Conservation (phyloP, 345 rosid genomes). For the Noccaea bulbosa region DNA sequence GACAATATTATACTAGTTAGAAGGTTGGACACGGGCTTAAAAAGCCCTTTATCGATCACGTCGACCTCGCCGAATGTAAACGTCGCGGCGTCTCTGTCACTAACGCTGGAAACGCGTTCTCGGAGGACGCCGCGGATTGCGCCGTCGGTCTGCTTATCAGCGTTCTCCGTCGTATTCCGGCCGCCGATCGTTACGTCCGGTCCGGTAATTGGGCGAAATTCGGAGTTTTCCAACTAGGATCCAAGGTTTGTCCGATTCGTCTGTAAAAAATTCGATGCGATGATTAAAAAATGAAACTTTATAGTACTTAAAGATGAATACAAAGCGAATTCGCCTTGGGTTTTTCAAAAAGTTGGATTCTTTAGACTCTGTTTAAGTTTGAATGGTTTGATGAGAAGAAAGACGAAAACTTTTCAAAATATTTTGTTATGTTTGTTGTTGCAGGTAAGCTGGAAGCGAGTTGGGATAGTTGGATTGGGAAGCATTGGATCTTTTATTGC, state of each 20-base stretch:
- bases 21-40: no score
- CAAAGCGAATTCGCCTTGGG: neutral
- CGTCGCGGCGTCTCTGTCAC: slow-evolving; percentile 58
- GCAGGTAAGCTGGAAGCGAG: slow-evolving; percentile 40
- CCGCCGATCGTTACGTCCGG: slow-evolving; percentile 54
- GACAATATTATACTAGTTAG: no score
- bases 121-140: slow-evolving; percentile 62
- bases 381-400: slow-evolving; percentile 4
- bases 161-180: slow-evolving; percentile 58
- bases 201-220: slow-evolving; percentile 47
- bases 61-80: slow-evolving; percentile 61
- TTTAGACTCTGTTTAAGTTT: neutral
- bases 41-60: slow-evolving; percentile 55
- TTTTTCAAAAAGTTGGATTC: neutral
- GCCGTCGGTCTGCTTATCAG: slow-evolving; percentile 65
- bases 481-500: slow-evolving; percentile 33
- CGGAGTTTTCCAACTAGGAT: slow-evolving; percentile 52
- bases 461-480: slow-evolving; percentile 43
- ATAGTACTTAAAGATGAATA: neutral
- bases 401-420: neutral
- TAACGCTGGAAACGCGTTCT: slow-evolving; percentile 50
- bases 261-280: no score
- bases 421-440: slow-evolving; percentile 2
- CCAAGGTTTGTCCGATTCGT: slow-evolving; percentile 47
- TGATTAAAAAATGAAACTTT: neutral